Evolutionary conservation across 2,329 filamentous ascomycete species (phyloP).

Genomic region (Beauveria medogensis): DNA sequence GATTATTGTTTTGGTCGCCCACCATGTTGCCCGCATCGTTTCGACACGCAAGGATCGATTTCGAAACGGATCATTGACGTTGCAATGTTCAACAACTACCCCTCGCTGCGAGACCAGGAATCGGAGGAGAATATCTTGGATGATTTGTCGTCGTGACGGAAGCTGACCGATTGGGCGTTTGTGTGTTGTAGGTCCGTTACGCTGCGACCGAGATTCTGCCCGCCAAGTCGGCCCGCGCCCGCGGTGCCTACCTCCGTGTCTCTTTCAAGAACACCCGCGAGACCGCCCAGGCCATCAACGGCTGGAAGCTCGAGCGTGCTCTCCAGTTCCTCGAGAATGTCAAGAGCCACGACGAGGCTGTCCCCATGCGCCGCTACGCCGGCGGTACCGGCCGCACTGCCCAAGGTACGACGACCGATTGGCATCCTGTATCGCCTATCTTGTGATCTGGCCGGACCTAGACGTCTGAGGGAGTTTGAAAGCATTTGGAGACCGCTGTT

Average conservation of each 20-base stretch:
- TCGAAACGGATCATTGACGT: not conserved
- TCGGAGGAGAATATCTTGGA: not conserved
- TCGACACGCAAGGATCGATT: not conserved
- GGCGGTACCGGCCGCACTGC: slow-evolving; percentile 91
- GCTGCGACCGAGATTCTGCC: slow-evolving; percentile 79
- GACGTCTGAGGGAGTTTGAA: not conserved
- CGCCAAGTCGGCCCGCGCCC: slow-evolving; percentile 92
- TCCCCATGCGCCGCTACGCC: slow-evolving; percentile 96
- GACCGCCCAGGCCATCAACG: slow-evolving; percentile 98
- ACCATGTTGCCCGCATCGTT: not conserved
- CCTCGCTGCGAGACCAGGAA: not conserved
- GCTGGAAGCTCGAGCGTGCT: slow-evolving; percentile 95
- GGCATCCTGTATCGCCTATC: not conserved
- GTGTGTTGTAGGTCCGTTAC: slow-evolving; percentile 73
- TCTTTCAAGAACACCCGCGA: slow-evolving; percentile 99
- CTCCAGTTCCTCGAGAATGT: slow-evolving; percentile 98
- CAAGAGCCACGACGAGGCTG: slow-evolving; percentile 90
- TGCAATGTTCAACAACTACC: not conserved
- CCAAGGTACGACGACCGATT: slow-evolving; percentile 71
- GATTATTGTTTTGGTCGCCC: not conserved
- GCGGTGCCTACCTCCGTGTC: slow-evolving; percentile 97
- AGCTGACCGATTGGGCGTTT: slow-evolving; percentile 14
- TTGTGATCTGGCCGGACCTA: not conserved
- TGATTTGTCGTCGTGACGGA: slow-evolving; percentile 9
- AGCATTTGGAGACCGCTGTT: not conserved